Evolutionary conservation across 2,329 filamentous ascomycete genomes (phyloP), one percentile per base, ranked within the genome.

Genomic region (Diplodia seriata): DNA sequence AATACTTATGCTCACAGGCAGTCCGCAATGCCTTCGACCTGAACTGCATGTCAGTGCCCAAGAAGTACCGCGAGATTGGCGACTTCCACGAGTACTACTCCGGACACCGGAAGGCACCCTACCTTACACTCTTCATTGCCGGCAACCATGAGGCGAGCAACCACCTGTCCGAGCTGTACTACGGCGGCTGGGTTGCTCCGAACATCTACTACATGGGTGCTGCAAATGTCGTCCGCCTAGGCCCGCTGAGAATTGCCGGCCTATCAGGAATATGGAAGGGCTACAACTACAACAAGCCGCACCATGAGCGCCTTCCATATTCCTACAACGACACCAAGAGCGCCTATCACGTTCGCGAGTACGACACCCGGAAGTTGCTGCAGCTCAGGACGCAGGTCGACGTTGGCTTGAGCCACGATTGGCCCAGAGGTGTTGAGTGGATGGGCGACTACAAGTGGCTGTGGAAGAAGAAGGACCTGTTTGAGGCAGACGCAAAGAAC

Each of bases 191-290:
- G 95, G 95, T 93, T 6, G 94, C 94, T 8, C 93, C 93, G 9
- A 97, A 95, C 72, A 98, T 99, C 71, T 99, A 97, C 83, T 99
- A 97, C 80, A 86, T 98, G 78, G 95, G 95, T 59, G 92, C 93
- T 40, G 93, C 95, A 69, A 97, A 97, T 76, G 90, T 99, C 9
- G 77, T 99, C 50, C 89, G 90, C 20, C 83, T 96, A 38, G 94
- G 94, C 0, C 90, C 92, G 1, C 81, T 99, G 59, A 89, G 95
- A 26, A 97, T 99, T 70, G 92, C 93, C 43, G 94, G 91, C 5
- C 83, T 98, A 77, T 95, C 92, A 65, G 95, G 95, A 6, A 99
- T 99, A 71, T 99, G 92, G 91, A 97, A 97, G 78, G 91, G 89
- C 1, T 91, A 90, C 74, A 90, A 97, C 79, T 99, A 96, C 80